Evolutionary conservation across 225 moss, liverwort and hornwort species (phyloP).

Genomic region (Climacium dendroides): DNA sequence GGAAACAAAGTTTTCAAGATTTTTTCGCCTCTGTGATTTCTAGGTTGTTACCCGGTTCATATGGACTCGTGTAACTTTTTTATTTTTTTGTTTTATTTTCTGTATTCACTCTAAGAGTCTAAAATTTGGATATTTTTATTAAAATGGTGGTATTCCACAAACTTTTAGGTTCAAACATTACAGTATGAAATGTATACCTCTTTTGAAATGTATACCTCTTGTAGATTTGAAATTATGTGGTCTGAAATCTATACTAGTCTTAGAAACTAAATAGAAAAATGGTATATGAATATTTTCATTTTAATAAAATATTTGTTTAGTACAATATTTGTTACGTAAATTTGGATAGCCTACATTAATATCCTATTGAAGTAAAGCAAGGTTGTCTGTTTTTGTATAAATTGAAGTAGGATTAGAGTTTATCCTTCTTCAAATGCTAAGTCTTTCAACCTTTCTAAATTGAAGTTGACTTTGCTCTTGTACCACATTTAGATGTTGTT

Average conservation of each 20-base stretch:
- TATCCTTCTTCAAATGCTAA: accelerated
- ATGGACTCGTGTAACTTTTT: background rate
- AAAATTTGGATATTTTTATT: background rate
- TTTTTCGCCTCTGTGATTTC: background rate
- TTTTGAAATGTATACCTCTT: too few relatives aligned
- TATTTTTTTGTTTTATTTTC: background rate
- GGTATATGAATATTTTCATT: too few relatives aligned
- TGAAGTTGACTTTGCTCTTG: background rate
- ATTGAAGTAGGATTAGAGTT: background rate
- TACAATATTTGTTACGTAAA: background rate
- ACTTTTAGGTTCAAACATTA: too few relatives aligned
- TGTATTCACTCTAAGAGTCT: background rate
- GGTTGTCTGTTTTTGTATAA: accelerated
- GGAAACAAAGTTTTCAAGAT: background rate
- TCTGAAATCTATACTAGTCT: too few relatives aligned
- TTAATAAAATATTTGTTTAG: too few relatives aligned
- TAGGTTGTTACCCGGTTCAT: background rate
- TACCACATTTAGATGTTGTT: background rate
- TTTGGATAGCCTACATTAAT: accelerated
- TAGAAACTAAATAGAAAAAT: too few relatives aligned
- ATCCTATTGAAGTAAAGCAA: background rate
- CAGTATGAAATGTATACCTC: too few relatives aligned
- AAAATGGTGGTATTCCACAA: too few relatives aligned
- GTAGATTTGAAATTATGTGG: too few relatives aligned
- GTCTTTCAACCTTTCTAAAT: background rate